These are phyloP conservation scores for Albizia julibrissin DNA, from an alignment of 306 rosid species.

Conservation along the genomic window DNA sequence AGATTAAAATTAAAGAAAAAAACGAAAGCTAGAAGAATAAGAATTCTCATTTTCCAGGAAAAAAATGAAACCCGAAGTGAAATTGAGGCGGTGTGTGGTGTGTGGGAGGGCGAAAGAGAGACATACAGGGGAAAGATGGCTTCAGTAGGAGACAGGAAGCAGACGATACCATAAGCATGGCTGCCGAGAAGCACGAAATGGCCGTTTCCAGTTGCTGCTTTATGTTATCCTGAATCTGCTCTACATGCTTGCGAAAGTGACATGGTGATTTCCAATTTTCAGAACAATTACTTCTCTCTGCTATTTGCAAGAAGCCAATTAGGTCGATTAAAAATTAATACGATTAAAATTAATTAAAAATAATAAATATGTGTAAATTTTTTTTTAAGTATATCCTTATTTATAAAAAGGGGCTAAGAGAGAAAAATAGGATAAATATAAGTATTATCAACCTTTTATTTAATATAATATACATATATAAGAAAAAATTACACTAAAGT, in stretches of 20 bases:
- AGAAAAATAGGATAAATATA: too few relatives aligned
- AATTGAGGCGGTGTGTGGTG: background rate
- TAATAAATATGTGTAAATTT: too few relatives aligned
- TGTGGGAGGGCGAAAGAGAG: conserved; percentile 8
- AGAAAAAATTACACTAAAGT: too few relatives aligned
- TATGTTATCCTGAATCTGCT: conserved; percentile 9
- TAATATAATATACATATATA: too few relatives aligned
- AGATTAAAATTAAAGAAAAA: background rate
- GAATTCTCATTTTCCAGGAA: background rate
- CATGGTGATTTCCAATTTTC: too few relatives aligned
- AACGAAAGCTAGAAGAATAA: background rate
- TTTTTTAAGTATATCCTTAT: too few relatives aligned
- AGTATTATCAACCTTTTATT: too few relatives aligned
- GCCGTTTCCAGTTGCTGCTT: background rate
- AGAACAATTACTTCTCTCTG: too few relatives aligned
- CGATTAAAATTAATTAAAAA: too few relatives aligned
- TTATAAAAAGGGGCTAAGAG: too few relatives aligned
- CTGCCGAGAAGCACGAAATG: background rate
- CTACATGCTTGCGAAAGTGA: background rate
- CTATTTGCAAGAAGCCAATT: too few relatives aligned
- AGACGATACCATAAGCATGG: background rate
- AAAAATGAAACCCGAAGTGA: background rate
- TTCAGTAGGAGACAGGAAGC: background rate
- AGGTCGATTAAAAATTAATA: too few relatives aligned
- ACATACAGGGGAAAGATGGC: conserved; percentile 38